These are phyloP conservation scores for Batkoa obscura DNA, from an alignment of 371 early-diverging fungal species.

Conservation along the genomic window DNA sequence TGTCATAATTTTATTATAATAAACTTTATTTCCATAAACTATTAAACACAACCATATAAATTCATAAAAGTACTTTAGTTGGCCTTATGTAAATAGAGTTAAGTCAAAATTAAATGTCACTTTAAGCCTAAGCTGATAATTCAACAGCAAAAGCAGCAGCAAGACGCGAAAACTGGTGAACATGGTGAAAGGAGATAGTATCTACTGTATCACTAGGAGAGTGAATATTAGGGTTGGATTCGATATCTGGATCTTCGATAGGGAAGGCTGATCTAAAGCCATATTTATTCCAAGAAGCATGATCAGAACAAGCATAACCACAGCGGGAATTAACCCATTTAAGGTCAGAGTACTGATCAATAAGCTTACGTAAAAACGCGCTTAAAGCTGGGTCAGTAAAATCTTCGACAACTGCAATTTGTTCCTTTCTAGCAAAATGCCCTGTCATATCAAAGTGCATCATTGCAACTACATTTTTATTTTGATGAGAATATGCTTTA, in stretches of 20 bases:
- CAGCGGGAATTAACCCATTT: constrained; percentile 8
- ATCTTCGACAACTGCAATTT: constrained; percentile 72
- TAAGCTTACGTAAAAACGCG: constrained; percentile 17
- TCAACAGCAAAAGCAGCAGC: constrained; percentile 6
- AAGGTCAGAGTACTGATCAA: constrained; percentile 6
- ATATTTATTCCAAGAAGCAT: constrained; percentile 75
- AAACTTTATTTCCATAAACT: too few relatives aligned
- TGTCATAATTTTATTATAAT: too few relatives aligned
- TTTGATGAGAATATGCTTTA: constrained; percentile 32
- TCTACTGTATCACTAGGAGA: constrained; percentile 41
- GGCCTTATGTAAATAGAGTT: too few relatives aligned
- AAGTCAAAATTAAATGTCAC: not conserved
- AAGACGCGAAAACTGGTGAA: constrained; percentile 11
- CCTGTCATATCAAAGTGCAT: constrained; percentile 74
- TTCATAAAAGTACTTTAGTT: too few relatives aligned
- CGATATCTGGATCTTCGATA: constrained; percentile 32
- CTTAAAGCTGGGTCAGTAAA: constrained; percentile 50
- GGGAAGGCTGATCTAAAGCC: constrained; percentile 73
- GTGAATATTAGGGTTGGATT: constrained; percentile 41
- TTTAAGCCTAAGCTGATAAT: not conserved
- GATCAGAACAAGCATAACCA: constrained; percentile 38
- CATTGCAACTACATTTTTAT: constrained; percentile 48
- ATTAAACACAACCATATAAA: too few relatives aligned
- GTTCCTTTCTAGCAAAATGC: constrained; percentile 36
- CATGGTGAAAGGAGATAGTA: constrained; percentile 64